Evolutionary conservation across 495 filamentous ascomycete genomes (phyloP).

Genomic region (Penicillium flavigenum): DNA sequence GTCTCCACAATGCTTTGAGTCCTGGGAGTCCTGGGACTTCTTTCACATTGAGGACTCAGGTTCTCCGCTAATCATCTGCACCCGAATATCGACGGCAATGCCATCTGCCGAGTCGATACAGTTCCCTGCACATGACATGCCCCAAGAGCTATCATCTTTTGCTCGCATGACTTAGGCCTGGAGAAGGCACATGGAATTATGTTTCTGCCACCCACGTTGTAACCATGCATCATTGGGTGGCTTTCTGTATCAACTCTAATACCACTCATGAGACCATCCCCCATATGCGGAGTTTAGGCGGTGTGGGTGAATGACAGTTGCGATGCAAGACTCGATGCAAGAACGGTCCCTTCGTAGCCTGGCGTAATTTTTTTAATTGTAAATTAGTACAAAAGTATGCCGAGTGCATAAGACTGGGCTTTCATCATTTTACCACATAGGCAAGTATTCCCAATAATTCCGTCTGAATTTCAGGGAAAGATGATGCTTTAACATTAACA

Average conservation of each 20-base stretch:
- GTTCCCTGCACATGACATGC: background rate
- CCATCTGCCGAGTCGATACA: background rate
- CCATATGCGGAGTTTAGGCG: background rate
- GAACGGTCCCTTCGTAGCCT: background rate
- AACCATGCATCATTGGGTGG: background rate
- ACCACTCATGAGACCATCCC: slow-evolving; percentile 6
- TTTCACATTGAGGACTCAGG: background rate
- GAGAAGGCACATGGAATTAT: background rate
- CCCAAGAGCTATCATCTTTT: background rate
- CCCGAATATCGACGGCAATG: background rate
- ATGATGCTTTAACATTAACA: background rate
- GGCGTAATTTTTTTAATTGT: background rate
- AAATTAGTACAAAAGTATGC: background rate
- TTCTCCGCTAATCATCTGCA: background rate
- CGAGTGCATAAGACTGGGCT: background rate
- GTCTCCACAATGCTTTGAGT: background rate
- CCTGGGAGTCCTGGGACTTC: background rate
- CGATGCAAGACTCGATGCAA: background rate
- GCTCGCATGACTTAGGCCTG: background rate
- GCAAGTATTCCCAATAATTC: background rate
- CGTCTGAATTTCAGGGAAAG: background rate
- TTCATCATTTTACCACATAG: background rate
- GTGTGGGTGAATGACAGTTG: background rate
- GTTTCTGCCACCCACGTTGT: background rate
- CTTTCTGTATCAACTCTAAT: slow-evolving; percentile 4